Conservation (phyloP, 768 basidiomycete genomes). For the Kwoniella sp. region DNA sequence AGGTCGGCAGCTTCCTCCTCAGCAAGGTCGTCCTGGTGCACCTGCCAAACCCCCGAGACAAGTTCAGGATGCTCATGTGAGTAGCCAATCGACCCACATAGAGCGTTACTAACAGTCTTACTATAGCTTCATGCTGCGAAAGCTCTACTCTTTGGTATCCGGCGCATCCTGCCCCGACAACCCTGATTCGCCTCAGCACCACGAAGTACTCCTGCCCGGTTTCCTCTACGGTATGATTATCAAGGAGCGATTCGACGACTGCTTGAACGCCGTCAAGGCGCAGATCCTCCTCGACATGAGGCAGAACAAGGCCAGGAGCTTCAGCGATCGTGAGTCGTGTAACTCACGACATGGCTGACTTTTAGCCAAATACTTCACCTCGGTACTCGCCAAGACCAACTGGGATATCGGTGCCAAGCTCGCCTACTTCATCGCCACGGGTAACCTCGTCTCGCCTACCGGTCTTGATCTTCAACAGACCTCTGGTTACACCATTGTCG, state of each 20-base stretch:
- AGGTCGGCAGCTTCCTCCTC: slow-evolving; percentile 75
- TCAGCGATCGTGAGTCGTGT: slow-evolving; percentile 68
- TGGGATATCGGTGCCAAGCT: slow-evolving; percentile 88
- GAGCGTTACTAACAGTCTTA: neutral
- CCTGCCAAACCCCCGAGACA: slow-evolving; percentile 77
- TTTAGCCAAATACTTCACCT: slow-evolving; percentile 73
- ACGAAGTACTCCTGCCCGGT: slow-evolving; percentile 93
- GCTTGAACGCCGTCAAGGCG: slow-evolving; percentile 59
- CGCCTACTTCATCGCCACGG: slow-evolving; percentile 93
- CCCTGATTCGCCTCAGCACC: slow-evolving; percentile 97
- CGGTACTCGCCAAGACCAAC: slow-evolving; percentile 69
- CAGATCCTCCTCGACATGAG: slow-evolving; percentile 71
- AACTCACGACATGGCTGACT: neutral
- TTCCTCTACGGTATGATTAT: slow-evolving; percentile 92
- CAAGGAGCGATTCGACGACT: slow-evolving; percentile 93
- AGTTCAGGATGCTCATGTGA: slow-evolving; percentile 89
- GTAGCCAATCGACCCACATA: slow-evolving; percentile 45
- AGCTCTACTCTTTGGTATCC: slow-evolving; percentile 85
- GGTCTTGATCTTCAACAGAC: slow-evolving; percentile 96
- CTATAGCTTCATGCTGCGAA: slow-evolving; percentile 89
- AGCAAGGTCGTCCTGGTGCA: slow-evolving; percentile 86
- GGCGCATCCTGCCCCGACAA: slow-evolving; percentile 88
- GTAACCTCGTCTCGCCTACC: slow-evolving; percentile 87
- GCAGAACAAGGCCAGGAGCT: slow-evolving; percentile 70
- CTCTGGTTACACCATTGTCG: slow-evolving; percentile 97